Evolutionary conservation across 495 filamentous ascomycete species (phyloP), one percentile per base, ranked within the genome.

Genomic region (Lentithecium fluviatile): DNA sequence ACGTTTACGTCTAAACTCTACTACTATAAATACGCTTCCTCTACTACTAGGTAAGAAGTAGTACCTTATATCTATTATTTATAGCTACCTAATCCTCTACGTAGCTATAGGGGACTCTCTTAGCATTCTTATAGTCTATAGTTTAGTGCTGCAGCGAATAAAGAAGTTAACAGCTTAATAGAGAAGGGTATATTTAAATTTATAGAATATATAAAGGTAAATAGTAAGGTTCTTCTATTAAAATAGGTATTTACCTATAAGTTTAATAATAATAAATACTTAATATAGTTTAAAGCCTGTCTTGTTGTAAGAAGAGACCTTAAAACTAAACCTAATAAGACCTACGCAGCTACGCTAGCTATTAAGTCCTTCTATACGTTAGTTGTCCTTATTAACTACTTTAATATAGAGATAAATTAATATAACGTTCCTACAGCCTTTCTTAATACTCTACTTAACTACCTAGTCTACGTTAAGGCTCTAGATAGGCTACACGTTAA

Each of bases 201-300:
- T 25, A 48, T 20, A 29, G 24, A 24, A 50, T 52, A 52, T 43
- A 36, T 38, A 21, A 10, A 15, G 1, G 19, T 10, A 15, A 50
- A 62, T 34, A 19, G 12, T 12, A 25, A 65, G 24, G 26, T 55
- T 6, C 52, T 67, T 38, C 64, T 46, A 20, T 37, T 67, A 3
- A 62, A 52, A 32, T 67, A 52, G 60, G 52, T 63, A 40, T 67
- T 53, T 43, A 57, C 8, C 6, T 62, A 66, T 42, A 66, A 66
- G 48, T 50, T 66, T 46, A 49, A 60, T 36, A 29, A 62, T 15
- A 50, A 61, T 17, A 58, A 58, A 4, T 62, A 56, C 23, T 32
- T 62, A 7, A n/a, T 17, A 2, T 49, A 56, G 17, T 56, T 15
- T 26, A 66, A 66, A 46, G 58, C 57, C 29, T 32, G 49, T 21